These are phyloP conservation scores for Sclerotinia borealis DNA, from an alignment of 2,329 filamentous ascomycete species.

Conservation along the genomic window DNA sequence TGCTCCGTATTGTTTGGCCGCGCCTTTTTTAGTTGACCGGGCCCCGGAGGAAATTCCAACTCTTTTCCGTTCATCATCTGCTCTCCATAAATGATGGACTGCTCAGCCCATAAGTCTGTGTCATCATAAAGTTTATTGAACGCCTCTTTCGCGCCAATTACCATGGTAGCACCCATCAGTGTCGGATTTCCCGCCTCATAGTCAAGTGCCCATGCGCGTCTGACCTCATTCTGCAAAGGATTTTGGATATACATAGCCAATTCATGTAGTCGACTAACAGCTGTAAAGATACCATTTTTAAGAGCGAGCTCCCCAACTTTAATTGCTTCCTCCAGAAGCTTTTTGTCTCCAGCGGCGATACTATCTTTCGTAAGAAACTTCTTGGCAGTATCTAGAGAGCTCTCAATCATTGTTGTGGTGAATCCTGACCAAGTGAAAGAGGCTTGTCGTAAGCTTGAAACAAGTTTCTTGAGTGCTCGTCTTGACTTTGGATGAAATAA, in stretches of 20 bases:
- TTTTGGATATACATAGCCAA: constrained; percentile 66
- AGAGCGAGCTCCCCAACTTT: constrained; percentile 54
- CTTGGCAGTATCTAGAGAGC: constrained; percentile 58
- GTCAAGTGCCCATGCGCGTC: constrained; percentile 63
- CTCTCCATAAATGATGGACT: neutral
- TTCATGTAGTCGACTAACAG: constrained; percentile 67
- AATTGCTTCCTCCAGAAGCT: constrained; percentile 59
- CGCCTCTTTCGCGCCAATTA: neutral
- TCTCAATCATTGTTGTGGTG: constrained; percentile 53
- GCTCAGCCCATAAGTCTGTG: neutral
- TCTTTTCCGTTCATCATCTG: neutral
- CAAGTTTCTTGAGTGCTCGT: constrained; percentile 59
- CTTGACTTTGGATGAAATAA: constrained; percentile 76
- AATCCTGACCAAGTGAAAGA: constrained; percentile 82
- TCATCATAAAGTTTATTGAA: constrained; percentile 12
- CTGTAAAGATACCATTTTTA: constrained; percentile 55
- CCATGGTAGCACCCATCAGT: constrained; percentile 43
- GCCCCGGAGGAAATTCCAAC: neutral
- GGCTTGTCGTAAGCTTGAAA: constrained; percentile 74
- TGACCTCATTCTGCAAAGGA: constrained; percentile 54
- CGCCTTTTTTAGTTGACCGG: constrained; percentile 3
- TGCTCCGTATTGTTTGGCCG: constrained; percentile 24
- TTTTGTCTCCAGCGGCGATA: constrained; percentile 53
- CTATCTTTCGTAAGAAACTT: constrained; percentile 60
- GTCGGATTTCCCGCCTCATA: constrained; percentile 39